These are phyloP conservation scores for Lentinula edodes DNA, from an alignment of 768 basidiomycete species.

Conservation along the genomic window DNA sequence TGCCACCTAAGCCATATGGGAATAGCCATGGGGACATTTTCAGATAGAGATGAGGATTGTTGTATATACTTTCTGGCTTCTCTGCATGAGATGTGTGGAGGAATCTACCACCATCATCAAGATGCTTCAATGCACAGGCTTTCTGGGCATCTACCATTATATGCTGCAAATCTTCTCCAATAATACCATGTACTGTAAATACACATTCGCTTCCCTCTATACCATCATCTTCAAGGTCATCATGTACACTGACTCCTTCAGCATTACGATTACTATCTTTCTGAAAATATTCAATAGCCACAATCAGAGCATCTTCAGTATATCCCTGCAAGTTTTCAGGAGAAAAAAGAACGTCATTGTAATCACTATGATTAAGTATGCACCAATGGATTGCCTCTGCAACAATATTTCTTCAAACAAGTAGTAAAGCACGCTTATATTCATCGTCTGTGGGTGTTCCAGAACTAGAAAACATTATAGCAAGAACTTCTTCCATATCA, in stretches of 20 bases:
- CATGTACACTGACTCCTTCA: slow-evolving; percentile 11
- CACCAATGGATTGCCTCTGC: slow-evolving; percentile 27
- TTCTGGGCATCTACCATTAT: slow-evolving; percentile 14
- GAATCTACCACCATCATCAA: slow-evolving; percentile 15
- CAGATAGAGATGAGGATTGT: slow-evolving; percentile 31
- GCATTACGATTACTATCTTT: neutral
- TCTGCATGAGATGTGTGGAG: slow-evolving; percentile 21
- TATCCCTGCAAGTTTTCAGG: slow-evolving; percentile 18
- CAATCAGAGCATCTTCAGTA: slow-evolving; percentile 17
- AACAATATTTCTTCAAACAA: slow-evolving; percentile 22
- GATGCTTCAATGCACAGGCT: slow-evolving; percentile 20
- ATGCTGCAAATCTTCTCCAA: slow-evolving; percentile 16
- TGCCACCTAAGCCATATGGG: slow-evolving; percentile 28
- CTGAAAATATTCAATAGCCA: slow-evolving; percentile 17
- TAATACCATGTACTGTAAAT: slow-evolving; percentile 31
- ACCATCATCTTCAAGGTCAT: slow-evolving; percentile 24
- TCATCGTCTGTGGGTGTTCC: slow-evolving; percentile 19
- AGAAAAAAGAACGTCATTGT: slow-evolving; percentile 24
- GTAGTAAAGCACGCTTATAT: slow-evolving; percentile 18
- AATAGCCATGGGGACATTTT: slow-evolving; percentile 38
- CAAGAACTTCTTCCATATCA: slow-evolving; percentile 26
- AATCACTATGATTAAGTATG: slow-evolving; percentile 28
- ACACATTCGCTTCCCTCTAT: slow-evolving; percentile 24
- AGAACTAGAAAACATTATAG: slow-evolving; percentile 26
- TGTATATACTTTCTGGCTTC: slow-evolving; percentile 18